These are phyloP conservation scores for Eucalyptus cloeziana DNA, from an alignment of 345 rosid genomes.

Conservation along the genomic window DNA sequence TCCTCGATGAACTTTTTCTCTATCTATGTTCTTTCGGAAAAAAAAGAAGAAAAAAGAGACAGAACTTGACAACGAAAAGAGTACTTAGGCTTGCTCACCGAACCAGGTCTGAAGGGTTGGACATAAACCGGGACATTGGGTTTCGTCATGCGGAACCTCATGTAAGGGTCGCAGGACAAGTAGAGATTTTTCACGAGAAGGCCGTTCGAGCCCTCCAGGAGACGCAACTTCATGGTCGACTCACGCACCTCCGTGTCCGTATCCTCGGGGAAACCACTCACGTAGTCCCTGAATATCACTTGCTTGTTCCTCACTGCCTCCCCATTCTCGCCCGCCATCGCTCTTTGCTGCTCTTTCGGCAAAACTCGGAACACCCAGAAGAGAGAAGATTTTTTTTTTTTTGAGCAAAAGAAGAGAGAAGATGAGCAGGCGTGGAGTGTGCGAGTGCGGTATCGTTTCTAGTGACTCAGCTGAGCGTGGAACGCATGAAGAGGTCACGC, in stretches of 20 bases:
- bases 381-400: not conserved
- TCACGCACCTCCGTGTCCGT: not conserved
- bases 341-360: not conserved
- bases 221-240: not conserved
- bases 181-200: conserved; percentile 45
- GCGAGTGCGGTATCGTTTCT: not conserved
- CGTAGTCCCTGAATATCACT: conserved; percentile 4
- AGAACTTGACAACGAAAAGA: not conserved
- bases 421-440: not conserved
- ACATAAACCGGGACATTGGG: not conserved
- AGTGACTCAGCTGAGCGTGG: not conserved
- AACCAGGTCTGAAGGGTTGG: not conserved
- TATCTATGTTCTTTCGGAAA: not conserved
- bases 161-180: conserved; percentile 47
- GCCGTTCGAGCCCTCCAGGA: conserved; percentile 1
- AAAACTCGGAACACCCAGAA: not conserved
- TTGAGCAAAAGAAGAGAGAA: not conserved
- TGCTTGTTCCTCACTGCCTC: conserved; percentile 1
- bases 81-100: not conserved
- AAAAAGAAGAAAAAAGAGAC: not conserved
- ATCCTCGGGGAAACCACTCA: not conserved
- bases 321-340: not conserved
- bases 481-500: not conserved
- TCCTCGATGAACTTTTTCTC: not conserved
- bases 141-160: not conserved